Percentiles rank a stretch among this genome's conserved stretches.
These are phyloP conservation scores for Glebionis coronaria DNA, from an alignment of 129 eudicot genomes.

Conservation along the genomic window DNA sequence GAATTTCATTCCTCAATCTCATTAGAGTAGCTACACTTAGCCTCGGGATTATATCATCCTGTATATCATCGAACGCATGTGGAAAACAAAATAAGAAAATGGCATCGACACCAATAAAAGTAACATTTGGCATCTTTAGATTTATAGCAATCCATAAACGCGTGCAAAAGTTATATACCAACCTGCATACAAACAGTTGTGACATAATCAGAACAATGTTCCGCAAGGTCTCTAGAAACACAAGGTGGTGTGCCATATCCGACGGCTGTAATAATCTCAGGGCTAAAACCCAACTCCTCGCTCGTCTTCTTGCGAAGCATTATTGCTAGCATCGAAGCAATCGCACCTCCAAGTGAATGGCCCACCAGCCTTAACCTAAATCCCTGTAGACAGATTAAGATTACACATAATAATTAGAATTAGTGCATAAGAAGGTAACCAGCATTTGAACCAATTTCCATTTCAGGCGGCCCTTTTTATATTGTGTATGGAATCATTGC, in stretches of 20 bases:
- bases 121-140: not conserved
- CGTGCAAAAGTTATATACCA: conserved; percentile 3
- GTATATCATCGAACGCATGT: conserved; percentile 7
- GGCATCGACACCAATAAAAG: not conserved
- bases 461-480: too few relatives aligned
- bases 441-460: too few relatives aligned
- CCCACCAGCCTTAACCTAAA: conserved; percentile 97
- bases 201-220: conserved; percentile 65
- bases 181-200: conserved; percentile 96
- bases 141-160: not conserved
- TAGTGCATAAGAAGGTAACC: not conserved
- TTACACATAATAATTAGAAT: not conserved
- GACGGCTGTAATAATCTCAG: conserved; percentile 73
- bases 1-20: conserved; percentile 91
- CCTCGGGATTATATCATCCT: conserved; percentile 97
- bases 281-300: conserved; percentile 79
- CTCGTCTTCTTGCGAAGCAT: conserved; percentile 72
- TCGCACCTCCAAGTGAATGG: conserved; percentile 97
- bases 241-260: conserved; percentile 95
- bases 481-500: too few relatives aligned
- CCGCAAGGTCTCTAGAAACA: conserved; percentile 79
- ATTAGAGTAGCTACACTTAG: conserved; percentile 77
- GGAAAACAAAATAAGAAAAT: not conserved
- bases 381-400: conserved; percentile 80
- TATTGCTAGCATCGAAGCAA: conserved; percentile 83